Evolutionary conservation across 805 yeast species (phyloP).

Genomic region (Candida ipomoeae): DNA sequence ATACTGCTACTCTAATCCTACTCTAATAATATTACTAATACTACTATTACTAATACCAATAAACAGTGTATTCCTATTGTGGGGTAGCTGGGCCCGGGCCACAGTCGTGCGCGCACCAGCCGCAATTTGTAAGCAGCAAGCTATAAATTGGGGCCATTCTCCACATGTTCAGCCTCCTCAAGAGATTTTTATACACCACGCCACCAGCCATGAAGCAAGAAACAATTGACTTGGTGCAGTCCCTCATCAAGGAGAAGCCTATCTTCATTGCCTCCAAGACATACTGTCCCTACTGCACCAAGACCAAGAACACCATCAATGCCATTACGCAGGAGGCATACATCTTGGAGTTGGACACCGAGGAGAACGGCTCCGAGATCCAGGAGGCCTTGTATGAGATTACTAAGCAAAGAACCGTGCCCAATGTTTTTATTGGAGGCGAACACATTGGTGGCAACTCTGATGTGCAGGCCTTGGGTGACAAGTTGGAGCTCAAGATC

Average conservation of each 20-base stretch:
- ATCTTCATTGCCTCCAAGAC: constrained; percentile 63
- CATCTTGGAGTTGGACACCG: constrained; percentile 27
- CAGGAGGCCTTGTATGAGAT: constrained; percentile 41
- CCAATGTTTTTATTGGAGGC: constrained; percentile 85
- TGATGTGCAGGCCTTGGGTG: constrained; percentile 73
- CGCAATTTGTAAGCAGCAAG: constrained; percentile 1
- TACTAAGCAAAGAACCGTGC: constrained; percentile 92
- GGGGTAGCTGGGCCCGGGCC: too few species aligned
- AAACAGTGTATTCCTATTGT: too few species aligned
- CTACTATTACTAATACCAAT: too few species aligned
- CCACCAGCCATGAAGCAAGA: constrained; percentile 56
- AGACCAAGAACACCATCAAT: constrained; percentile 21
- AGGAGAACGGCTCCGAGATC: constrained; percentile 24
- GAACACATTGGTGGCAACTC: constrained; percentile 95
- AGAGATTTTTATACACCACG: constrained; percentile 19
- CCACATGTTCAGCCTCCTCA: constrained; percentile 10
- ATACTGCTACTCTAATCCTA: too few species aligned
- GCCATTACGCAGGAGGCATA: constrained; percentile 39
- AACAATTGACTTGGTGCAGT: constrained; percentile 54
- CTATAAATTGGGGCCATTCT: neutral
- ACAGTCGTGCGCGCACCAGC: neutral
- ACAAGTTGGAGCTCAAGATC: constrained; percentile 46
- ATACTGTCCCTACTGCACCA: constrained; percentile 29
- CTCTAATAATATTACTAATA: too few species aligned
- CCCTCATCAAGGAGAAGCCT: constrained; percentile 58